Percentiles rank a stretch among this genome's conserved stretches.
These are phyloP conservation scores for Salvia rosmarinus DNA, from an alignment of 257 asterid genomes.

Conservation along the genomic window DNA sequence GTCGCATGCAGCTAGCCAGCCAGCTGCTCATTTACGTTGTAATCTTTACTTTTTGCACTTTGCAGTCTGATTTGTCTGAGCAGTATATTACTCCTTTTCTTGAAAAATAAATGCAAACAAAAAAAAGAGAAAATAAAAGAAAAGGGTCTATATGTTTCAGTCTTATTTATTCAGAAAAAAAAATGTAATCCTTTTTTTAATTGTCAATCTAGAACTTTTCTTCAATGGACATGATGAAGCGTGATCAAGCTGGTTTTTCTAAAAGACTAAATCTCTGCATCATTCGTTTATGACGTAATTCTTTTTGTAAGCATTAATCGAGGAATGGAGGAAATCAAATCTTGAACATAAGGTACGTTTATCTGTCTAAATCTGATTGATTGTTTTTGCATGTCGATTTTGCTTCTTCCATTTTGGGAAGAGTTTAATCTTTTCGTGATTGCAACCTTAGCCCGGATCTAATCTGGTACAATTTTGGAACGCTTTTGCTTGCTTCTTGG, in stretches of 20 bases:
- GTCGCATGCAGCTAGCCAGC: slow-evolving; percentile 15
- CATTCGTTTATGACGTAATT: not conserved
- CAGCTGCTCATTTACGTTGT: slow-evolving; percentile 10
- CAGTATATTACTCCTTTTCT: not conserved
- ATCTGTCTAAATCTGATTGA: not conserved
- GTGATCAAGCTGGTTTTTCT: slow-evolving; percentile 15
- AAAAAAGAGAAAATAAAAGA: not conserved
- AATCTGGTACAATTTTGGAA: slow-evolving; percentile 13
- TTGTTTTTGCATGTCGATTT: slow-evolving; percentile 24
- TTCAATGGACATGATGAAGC: not conserved
- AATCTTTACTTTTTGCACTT: not conserved
- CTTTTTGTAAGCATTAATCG: not conserved
- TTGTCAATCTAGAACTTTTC: not conserved
- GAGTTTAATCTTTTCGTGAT: not conserved
- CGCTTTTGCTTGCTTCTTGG: not conserved
- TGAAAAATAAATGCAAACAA: not conserved
- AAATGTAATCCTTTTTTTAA: not conserved
- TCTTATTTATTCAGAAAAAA: not conserved
- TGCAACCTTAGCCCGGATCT: slow-evolving; percentile 13
- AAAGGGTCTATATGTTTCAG: not conserved
- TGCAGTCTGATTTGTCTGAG: not conserved
- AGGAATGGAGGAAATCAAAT: not conserved
- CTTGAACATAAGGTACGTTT: not conserved
- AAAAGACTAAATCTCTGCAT: slow-evolving; percentile 8
- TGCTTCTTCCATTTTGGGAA: not conserved